Base-by-base conservation (phyloP, 148 eudicot genomes). In the Rhododendron molle region DNA sequence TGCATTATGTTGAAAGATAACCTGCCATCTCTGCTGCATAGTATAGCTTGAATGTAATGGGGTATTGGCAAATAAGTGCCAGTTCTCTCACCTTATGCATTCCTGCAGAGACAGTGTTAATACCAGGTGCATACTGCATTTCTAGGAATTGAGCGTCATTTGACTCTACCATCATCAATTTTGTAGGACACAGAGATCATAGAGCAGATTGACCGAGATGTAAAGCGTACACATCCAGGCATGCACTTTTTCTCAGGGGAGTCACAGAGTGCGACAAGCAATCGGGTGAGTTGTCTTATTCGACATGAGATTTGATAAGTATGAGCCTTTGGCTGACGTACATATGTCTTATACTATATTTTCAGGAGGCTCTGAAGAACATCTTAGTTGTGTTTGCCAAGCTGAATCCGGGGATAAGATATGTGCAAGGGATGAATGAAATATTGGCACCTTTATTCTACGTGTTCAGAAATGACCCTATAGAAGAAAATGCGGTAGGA, bases 401-500 rank as follows among this genome's bases (percentile, higher is more conserved):
- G 93, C 88, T 97, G 88, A 97, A 97, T 86, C 98, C 99, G 3
- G 99, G 99, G 54, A 94, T 97, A 90, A 91, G 98, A 95, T 97
- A 97, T 86, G 99, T 97, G 44, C 99, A 97, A 93, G 99, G 99
- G 83, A 97, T 97, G 99, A 97, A 97, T 90, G 99, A 97, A 90
- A 79, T 97, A 62, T 88, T 97, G 92, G 99, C 99, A 76, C 99
- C 99, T 85, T 88, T 97, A 58, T 97, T 82, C 89, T 97, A 92
- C 76, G 94, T 97, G 67, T 95, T 95, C 88, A 92, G 90, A 86
- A 95, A 91, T 88, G 99, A 97, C 82, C 96, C 99, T 5, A 92
- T 88, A 71, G 98, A 94, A 90, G 96, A 95, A 30, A 89, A 93
- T 89, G 93, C 92, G 83, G 99, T 97, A 90, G 88, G 97, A 83